Conservation (phyloP, 1,139 yeast species). For the Debaryomyces coudertii region DNA sequence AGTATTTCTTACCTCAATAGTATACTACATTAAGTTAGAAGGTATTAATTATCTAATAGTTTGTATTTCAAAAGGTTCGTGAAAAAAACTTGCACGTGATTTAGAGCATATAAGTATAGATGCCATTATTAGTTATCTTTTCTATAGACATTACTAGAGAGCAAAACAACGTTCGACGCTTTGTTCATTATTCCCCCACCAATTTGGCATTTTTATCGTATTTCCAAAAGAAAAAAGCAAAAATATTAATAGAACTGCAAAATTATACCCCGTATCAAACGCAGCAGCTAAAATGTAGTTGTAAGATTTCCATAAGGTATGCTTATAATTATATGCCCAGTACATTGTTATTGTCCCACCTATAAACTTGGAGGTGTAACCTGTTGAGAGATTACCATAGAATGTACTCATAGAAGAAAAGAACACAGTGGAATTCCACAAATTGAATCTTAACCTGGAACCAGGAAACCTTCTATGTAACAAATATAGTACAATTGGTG, state of each 20-base stretch:
- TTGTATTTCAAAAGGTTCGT: background rate
- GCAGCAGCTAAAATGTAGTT: constrained; percentile 55
- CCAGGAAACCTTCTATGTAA: constrained; percentile 28
- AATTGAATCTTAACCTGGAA: constrained; percentile 28
- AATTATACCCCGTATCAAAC: constrained; percentile 52
- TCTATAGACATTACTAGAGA: constrained; percentile 4
- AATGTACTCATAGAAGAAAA: constrained; percentile 51
- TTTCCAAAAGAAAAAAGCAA: constrained; percentile 36
- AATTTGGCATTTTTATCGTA: constrained; percentile 37
- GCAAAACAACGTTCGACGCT: constrained; percentile 51
- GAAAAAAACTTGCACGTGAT: constrained; percentile 5
- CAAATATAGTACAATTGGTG: constrained; percentile 37
- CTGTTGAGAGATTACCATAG: constrained; percentile 56
- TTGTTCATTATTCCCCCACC: constrained; percentile 52
- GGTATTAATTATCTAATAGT: background rate
- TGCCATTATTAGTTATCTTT: background rate
- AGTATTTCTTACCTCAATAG: background rate
- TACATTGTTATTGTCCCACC: constrained; percentile 52
- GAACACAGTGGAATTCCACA: constrained; percentile 53
- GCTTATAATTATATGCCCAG: constrained; percentile 42
- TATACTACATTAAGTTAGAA: background rate
- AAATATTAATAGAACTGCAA: constrained; percentile 43
- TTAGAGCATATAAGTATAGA: background rate
- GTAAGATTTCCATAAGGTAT: constrained; percentile 42
- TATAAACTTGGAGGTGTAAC: constrained; percentile 48